These are phyloP conservation scores for Fraxinus baroniana DNA, from an alignment of 305 asterid species.

Conservation along the genomic window DNA sequence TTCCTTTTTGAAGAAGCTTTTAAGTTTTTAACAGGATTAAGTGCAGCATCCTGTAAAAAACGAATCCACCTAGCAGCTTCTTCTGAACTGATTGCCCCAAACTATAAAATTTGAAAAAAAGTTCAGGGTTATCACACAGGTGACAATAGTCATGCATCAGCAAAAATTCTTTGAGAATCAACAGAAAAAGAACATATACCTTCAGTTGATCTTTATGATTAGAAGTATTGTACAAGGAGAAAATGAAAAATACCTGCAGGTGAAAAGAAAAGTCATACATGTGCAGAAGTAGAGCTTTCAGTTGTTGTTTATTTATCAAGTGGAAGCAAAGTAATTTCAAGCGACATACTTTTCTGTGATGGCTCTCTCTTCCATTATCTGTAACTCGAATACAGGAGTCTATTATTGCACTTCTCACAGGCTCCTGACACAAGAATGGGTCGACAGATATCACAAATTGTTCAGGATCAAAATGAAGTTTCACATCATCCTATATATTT, in stretches of 20 bases:
- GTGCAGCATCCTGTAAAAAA: constrained; percentile 64
- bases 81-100: constrained; percentile 86
- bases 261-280: constrained; percentile 14
- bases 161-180: background rate
- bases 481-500: background rate
- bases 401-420: constrained; percentile 74
- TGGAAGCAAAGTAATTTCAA: background rate
- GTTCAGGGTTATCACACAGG: background rate
- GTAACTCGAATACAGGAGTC: constrained; percentile 84
- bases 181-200: constrained; percentile 41
- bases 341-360: constrained; percentile 62
- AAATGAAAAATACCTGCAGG: constrained; percentile 64
- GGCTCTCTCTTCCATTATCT: constrained; percentile 82
- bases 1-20: constrained; percentile 51
- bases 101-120: constrained; percentile 39
- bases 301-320: background rate
- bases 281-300: background rate
- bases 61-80: constrained; percentile 83
- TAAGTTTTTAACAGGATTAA: constrained; percentile 45
- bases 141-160: background rate
- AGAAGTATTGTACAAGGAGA: constrained; percentile 69
- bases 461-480: background rate
- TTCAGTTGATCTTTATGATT: constrained; percentile 76
- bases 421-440: constrained; percentile 53
- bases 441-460: constrained; percentile 5